phyloP scores from a whole-genome alignment of 805 yeast genomes.

The Saccharomyces jurei region DNA sequence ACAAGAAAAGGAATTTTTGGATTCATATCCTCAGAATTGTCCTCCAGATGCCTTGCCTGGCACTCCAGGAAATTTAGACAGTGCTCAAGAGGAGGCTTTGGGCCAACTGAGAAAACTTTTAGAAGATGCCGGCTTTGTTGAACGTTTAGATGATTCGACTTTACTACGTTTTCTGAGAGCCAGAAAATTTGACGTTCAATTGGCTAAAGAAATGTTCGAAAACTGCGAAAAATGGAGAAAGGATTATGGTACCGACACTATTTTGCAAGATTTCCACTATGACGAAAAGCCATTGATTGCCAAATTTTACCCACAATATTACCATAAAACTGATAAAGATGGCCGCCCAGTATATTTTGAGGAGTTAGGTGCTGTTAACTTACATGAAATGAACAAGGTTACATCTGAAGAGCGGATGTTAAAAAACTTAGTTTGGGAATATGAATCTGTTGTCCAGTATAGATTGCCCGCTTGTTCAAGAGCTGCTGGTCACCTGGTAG shows the following conservation, averaged over 20 bases:
- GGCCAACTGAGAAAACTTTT: conserved; percentile 51
- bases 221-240: conserved; percentile 89
- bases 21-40: conserved; percentile 63
- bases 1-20: conserved; percentile 28
- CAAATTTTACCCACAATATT: conserved; percentile 87
- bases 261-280: conserved; percentile 80
- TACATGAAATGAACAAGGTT: conserved; percentile 84
- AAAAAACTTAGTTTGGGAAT: conserved; percentile 94
- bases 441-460: conserved; percentile 76
- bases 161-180: conserved; percentile 85
- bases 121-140: conserved; percentile 55
- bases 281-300: conserved; percentile 91
- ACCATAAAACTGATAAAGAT: conserved; percentile 92
- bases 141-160: conserved; percentile 81
- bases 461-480: conserved; percentile 94
- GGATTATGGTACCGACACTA: conserved; percentile 78
- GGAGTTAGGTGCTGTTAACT: conserved; percentile 85
- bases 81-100: conserved; percentile 55
- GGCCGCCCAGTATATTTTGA: conserved; percentile 95
- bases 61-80: conserved; percentile 70
- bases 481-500: conserved; percentile 65
- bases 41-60: conserved; percentile 64
- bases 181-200: conserved; percentile 78
- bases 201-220: conserved; percentile 74
- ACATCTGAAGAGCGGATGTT: conserved; percentile 95